Conservation (phyloP, 2,329 filamentous ascomycete genomes). For the Fusarium secorum region DNA sequence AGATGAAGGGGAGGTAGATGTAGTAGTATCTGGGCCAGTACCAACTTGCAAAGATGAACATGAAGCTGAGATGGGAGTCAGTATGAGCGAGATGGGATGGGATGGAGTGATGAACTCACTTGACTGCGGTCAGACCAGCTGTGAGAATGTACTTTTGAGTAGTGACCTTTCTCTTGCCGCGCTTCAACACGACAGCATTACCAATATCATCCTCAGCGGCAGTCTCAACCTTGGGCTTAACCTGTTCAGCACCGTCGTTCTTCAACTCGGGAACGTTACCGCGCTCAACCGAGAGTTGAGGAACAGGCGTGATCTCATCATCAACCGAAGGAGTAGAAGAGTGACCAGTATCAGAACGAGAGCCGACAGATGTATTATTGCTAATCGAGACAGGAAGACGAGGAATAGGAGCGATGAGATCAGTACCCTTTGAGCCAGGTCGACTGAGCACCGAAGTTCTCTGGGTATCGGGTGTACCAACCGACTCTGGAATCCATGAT, state of each 20-base stretch:
- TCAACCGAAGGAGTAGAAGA: neutral
- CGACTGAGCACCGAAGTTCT: neutral
- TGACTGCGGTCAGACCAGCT: neutral
- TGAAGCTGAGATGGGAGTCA: neutral
- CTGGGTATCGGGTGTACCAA: neutral
- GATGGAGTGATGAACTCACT: neutral
- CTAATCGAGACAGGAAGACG: neutral
- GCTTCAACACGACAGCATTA: neutral
- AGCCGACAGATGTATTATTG: neutral
- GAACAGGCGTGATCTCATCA: neutral
- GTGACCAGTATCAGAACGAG: neutral
- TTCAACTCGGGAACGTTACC: rapidly evolving
- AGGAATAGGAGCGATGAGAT: neutral
- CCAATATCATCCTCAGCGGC: neutral
- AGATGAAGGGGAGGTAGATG: neutral
- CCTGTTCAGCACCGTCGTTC: neutral
- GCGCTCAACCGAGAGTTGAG: neutral
- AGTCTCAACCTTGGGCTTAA: neutral
- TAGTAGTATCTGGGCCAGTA: neutral
- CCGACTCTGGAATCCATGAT: neutral
- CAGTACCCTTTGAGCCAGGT: neutral
- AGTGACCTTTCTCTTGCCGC: neutral
- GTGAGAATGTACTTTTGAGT: neutral
- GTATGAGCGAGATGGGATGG: rapidly evolving
- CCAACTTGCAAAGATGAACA: neutral